A percentile compares a stretch with the other conserved stretches of the same genome.
These are phyloP conservation scores for Juglanconis sp. DNA, from an alignment of 2,329 filamentous ascomycete species.

Conservation along the genomic window DNA sequence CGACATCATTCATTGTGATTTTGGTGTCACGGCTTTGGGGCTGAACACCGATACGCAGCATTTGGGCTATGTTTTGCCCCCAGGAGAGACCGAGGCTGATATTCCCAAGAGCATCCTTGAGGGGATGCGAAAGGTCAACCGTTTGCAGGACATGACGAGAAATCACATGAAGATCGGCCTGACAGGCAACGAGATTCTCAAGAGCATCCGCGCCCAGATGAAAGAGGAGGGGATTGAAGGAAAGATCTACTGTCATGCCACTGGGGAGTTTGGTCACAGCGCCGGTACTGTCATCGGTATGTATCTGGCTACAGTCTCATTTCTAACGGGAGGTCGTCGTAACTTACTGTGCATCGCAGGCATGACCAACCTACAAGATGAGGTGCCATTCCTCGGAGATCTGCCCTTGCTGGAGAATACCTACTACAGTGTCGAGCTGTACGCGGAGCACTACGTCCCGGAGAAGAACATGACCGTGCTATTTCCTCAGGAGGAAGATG, in stretches of 20 bases:
- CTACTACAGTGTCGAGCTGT: conserved; percentile 51
- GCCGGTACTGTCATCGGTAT: conserved; percentile 46
- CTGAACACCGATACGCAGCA: conserved; percentile 51
- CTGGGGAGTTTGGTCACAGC: conserved; percentile 50
- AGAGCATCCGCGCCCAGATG: conserved; percentile 37
- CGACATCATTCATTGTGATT: conserved; percentile 48
- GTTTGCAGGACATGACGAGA: conserved; percentile 45
- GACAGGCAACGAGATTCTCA: conserved; percentile 44
- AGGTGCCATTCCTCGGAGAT: conserved; percentile 45
- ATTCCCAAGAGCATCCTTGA: conserved; percentile 39
- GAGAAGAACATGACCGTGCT: conserved; percentile 41
- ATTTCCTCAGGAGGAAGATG: conserved; percentile 49
- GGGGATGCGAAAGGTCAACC: conserved; percentile 43
- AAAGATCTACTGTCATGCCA: conserved; percentile 47
- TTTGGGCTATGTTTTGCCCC: conserved; percentile 44
- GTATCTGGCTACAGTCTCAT: conserved; percentile 7
- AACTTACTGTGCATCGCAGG: conserved; percentile 27
- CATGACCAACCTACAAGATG: conserved; percentile 48
- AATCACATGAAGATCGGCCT: conserved; percentile 41
- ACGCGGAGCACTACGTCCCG: conserved; percentile 43
- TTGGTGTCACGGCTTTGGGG: conserved; percentile 44
- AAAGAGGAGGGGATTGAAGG: conserved; percentile 40
- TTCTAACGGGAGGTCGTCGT: background rate
- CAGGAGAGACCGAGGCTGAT: conserved; percentile 37
- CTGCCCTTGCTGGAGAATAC: conserved; percentile 41